phyloP scores from a whole-genome alignment of 441 rosid genomes.

The Bocquillonia castaneifolia region DNA sequence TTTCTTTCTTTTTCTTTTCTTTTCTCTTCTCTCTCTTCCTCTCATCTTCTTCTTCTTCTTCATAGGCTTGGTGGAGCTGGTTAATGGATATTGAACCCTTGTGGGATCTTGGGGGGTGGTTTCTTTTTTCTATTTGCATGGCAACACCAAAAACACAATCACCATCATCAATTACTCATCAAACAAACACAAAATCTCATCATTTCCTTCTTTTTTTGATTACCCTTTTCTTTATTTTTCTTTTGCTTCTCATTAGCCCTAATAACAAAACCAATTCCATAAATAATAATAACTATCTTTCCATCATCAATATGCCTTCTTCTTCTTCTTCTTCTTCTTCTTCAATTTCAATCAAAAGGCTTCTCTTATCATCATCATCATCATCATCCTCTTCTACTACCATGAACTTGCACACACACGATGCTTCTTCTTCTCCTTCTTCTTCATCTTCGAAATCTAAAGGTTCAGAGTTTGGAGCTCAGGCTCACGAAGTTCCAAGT shows the following conservation, averaged over 20 bases:
- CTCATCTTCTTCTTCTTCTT: constrained; percentile 14
- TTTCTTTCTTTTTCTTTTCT: constrained; percentile 8
- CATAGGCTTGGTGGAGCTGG: constrained; percentile 53
- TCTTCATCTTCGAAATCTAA: constrained; percentile 27
- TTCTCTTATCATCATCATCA: constrained; percentile 43
- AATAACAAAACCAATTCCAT: constrained; percentile 20
- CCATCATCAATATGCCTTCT: too few relatives aligned
- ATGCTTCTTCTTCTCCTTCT: constrained; percentile 7
- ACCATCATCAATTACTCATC: constrained; percentile 22
- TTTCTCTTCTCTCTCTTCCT: too few relatives aligned
- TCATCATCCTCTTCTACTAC: constrained; percentile 30
- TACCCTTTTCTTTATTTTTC: constrained; percentile 35
- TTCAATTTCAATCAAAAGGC: constrained; percentile 41
- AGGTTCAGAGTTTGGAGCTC: constrained; percentile 37
- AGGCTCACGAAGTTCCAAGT: constrained; percentile 88
- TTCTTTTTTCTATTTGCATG: constrained; percentile 60
- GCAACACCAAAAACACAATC: constrained; percentile 50
- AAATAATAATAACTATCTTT: constrained; percentile 1
- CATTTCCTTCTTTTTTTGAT: constrained; percentile 29
- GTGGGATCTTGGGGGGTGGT: constrained; percentile 86
- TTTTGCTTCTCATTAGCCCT: constrained; percentile 40
- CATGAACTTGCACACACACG: constrained; percentile 41
- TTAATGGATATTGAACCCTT: constrained; percentile 97
- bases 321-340: constrained; percentile 15
- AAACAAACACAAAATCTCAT: constrained; percentile 31